phyloP scores from a whole-genome alignment of 1,139 yeast species.

The Geotrichum cucujoidarum region DNA sequence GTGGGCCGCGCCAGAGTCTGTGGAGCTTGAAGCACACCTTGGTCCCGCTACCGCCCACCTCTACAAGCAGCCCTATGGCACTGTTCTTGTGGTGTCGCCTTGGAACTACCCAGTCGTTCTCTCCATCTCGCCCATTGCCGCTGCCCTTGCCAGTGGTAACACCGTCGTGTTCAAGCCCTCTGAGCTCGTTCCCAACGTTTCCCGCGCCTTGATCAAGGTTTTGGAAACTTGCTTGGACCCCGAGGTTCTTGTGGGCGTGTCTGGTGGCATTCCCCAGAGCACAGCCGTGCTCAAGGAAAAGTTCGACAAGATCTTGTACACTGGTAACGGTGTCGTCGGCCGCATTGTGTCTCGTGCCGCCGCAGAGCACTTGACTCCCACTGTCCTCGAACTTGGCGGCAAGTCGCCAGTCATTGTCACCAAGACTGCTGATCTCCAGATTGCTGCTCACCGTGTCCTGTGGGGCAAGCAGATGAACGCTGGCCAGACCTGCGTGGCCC shows the following conservation, averaged over 20 bases:
- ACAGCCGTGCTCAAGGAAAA: conserved; percentile 58
- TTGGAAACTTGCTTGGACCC: conserved; percentile 51
- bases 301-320: conserved; percentile 80
- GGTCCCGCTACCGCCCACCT: conserved; percentile 47
- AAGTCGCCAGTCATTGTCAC: conserved; percentile 79
- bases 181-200: conserved; percentile 64
- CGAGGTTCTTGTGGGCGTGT: conserved; percentile 55
- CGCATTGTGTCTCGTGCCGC: conserved; percentile 74
- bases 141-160: conserved; percentile 87
- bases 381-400: conserved; percentile 85
- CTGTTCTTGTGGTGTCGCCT: conserved; percentile 71
- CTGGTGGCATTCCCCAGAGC: conserved; percentile 72
- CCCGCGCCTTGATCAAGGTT: conserved; percentile 52
- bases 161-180: conserved; percentile 75
- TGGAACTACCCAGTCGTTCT: conserved; percentile 80
- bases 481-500: conserved; percentile 89
- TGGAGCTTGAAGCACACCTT: conserved; percentile 46
- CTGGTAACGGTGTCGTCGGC: conserved; percentile 79
- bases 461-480: conserved; percentile 78
- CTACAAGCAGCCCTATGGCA: conserved; percentile 70
- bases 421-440: conserved; percentile 42
- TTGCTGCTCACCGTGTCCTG: conserved; percentile 58
- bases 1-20: conserved; percentile 56
- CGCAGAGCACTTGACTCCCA: conserved; percentile 78
- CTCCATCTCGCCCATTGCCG: conserved; percentile 61